phyloP scores from a whole-genome alignment of 768 basidiomycete genomes.

The Rhodosporidiobolus sp. region DNA sequence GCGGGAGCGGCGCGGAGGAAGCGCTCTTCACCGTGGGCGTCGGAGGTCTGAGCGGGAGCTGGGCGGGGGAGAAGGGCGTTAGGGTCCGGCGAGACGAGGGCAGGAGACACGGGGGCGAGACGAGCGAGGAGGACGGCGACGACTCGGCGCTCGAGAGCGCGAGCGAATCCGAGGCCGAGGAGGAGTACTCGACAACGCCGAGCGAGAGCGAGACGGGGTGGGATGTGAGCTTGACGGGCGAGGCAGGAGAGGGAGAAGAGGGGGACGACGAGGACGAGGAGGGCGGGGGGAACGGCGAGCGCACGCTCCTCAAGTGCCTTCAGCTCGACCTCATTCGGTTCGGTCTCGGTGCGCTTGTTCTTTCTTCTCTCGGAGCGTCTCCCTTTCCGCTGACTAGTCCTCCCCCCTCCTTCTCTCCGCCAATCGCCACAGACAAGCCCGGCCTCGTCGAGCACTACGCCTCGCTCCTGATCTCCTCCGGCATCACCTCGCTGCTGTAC shows the following conservation, averaged over 20 bases:
- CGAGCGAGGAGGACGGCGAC: constrained; percentile 1
- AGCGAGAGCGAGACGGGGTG: neutral
- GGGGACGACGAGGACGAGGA: constrained; percentile 51
- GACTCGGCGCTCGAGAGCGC: neutral
- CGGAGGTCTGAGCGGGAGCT: constrained; percentile 41
- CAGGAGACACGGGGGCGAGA: neutral
- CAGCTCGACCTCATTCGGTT: constrained; percentile 72
- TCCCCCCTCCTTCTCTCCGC: neutral
- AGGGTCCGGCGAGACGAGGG: neutral
- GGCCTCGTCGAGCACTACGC: constrained; percentile 76
- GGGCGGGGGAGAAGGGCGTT: constrained; percentile 50
- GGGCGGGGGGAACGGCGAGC: constrained; percentile 41
- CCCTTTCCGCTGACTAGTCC: too few relatives aligned
- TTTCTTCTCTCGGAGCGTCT: neutral
- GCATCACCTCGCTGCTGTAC: constrained; percentile 71
- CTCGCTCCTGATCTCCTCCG: constrained; percentile 58
- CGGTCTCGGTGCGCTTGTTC: constrained; percentile 52
- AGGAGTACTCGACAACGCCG: neutral
- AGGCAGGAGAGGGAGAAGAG: neutral
- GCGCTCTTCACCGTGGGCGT: constrained; percentile 63
- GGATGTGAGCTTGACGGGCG: neutral
- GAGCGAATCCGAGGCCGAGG: neutral
- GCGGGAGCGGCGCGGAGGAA: constrained; percentile 62
- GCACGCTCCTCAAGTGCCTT: constrained; percentile 58
- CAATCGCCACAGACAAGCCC: constrained; percentile 61